Evolutionary conservation across 345 rosid species (phyloP), one percentile per base, ranked within the genome.

Genomic region (Eucalyptus sp.): DNA sequence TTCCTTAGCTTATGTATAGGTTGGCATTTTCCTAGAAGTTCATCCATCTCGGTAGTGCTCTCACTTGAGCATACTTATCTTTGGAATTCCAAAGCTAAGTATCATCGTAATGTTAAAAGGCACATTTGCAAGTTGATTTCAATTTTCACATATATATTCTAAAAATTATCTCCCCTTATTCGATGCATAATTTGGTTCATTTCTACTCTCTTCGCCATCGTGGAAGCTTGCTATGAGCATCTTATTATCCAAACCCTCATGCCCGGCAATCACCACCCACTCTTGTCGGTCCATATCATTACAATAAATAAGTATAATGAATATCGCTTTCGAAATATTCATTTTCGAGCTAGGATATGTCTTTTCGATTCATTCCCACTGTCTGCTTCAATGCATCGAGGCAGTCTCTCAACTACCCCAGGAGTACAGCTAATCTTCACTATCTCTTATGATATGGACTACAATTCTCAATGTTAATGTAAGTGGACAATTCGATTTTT

Each of bases 161-260:
- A 4, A 31, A n/a, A 64, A 64, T 2, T 10, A 10, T 16, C 11
- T 64, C 3, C 7, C 10, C 5, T 7, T 64, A 64, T 64, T 20
- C 1, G 3, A 7, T 41, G 15, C 2, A 3, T 4, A 41, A 41
- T 76, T 76, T 25, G 3, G 5, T 76, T 11, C 9, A 22, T 76
- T 76, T 2, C 5, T 6, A 2, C 16, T 10, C 27, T 20, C 4
- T 41, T 3, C 29, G 2, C 15, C 5, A 3, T 20, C 9, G 0
- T 10, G 20, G 2, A 41, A 76, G 29, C 14, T 20, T 18, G 3
- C 4, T 10, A 20, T 2, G 46, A 71, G 48, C 46, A 13, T 5
- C 46, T 37, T 8, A 5, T 71, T 41, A 6, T 76, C 7, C 14
- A 3, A 41, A 22, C 13, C 8, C 48, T 37, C 15, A 5, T 10